Base-by-base conservation (phyloP, 148 eudicot species). In the Silene uniflora region DNA sequence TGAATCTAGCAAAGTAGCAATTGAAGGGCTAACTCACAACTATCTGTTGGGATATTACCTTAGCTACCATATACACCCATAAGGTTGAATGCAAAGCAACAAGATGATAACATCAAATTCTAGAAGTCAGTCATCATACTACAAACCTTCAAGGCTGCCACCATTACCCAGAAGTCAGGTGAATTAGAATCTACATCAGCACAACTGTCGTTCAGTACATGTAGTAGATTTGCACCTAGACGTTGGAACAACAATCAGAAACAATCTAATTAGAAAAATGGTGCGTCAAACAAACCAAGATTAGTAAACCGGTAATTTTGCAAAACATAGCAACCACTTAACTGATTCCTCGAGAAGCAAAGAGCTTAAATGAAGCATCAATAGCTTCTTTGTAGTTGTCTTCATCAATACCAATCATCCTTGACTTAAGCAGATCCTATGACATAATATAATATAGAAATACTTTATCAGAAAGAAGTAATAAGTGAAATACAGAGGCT, bases 341-440 rank as follows among this genome's bases (percentile, higher is more conserved):
- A 95, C 98, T 86, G 65, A 89, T 88, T 82, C 96, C 97, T 83
- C 66, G 90, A 74, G 93, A 82, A 85, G 97, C 84, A 87, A 92
- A 92, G 61, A 95, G 89, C 84, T 95, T 95, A 80, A 83, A 90
- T 73, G 98, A 91, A 65, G 96, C 96, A 72, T 95, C 97, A 67
- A 87, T 76, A 39, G 97, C 97, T 88, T 95, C 98, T 88, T 89
- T 92, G 76, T 92, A 92, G 76, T 95, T 95, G 82, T 92, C 97
- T 86, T 95, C 98, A 82, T 95, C 98, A 46, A 84, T 64, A 70
- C 86, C 81, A 73, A 81, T 87, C 92, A 79, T 92, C 91, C 80
- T 88, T 73, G 88, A 75, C 81, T 88, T 92, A 62, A 95, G 86
- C 78, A 84, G 85, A 82, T 95, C 96, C 98, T 95, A 81, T 21